These are phyloP conservation scores for Saccharomyces hybrid DNA, from an alignment of 1,139 yeast genomes.

Conservation along the genomic window DNA sequence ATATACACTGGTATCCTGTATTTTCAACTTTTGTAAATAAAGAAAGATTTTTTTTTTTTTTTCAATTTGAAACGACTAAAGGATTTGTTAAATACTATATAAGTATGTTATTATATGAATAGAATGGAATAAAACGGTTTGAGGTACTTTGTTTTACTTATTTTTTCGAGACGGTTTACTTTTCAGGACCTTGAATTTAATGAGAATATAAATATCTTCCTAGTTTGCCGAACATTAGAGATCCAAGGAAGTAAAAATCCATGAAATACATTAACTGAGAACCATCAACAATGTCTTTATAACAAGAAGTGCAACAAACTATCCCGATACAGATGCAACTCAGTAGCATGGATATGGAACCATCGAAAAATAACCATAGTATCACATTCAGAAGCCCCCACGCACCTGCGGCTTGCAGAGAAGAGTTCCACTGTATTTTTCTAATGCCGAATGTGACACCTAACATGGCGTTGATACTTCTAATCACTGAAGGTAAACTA, in stretches of 20 bases:
- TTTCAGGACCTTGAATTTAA: constrained; percentile 11
- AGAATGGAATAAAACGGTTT: too few relatives aligned
- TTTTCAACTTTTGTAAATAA: neutral
- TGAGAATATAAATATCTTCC: constrained; percentile 41
- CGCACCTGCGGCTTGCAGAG: constrained; percentile 64
- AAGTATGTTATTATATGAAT: neutral
- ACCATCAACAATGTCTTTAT: constrained; percentile 20
- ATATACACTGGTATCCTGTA: neutral
- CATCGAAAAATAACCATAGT: constrained; percentile 74
- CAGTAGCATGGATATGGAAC: constrained; percentile 58
- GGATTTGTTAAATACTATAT: too few relatives aligned
- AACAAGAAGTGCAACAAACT: constrained; percentile 33
- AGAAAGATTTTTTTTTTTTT: neutral
- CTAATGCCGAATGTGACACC: constrained; percentile 82
- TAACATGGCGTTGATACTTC: constrained; percentile 66
- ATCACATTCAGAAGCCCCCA: constrained; percentile 75
- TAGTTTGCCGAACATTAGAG: constrained; percentile 61
- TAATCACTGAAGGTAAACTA: constrained; percentile 38
- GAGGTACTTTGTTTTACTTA: too few relatives aligned
- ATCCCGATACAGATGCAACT: constrained; percentile 40
- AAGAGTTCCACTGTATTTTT: constrained; percentile 70
- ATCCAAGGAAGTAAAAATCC: constrained; percentile 57
- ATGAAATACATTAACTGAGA: constrained; percentile 27
- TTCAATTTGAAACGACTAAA: neutral
- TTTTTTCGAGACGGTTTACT: neutral